Evolutionary conservation across 495 filamentous ascomycete species (phyloP).

Genomic region (Xylaria cubensis): DNA sequence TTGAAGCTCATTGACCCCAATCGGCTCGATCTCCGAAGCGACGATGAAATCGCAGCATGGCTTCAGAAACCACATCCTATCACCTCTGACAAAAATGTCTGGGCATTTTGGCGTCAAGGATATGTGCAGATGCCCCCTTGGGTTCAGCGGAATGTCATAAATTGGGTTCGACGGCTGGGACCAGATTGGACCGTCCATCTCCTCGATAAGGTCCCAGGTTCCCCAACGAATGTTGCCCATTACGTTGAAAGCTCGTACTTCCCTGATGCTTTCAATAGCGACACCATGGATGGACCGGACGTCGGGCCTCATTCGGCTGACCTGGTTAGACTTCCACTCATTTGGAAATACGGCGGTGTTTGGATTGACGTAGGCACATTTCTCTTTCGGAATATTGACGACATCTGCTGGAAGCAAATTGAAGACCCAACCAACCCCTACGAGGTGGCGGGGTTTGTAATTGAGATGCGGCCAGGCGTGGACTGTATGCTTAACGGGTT

Average conservation of each 20-base stretch:
- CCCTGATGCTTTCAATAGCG: conserved; percentile 43
- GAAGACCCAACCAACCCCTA: conserved; percentile 46
- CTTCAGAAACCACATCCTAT: conserved; percentile 38
- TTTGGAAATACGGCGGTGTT: conserved; percentile 48
- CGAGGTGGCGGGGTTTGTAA: conserved; percentile 42
- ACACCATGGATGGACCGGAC: conserved; percentile 44
- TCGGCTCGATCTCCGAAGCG: conserved; percentile 35
- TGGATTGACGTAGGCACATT: conserved; percentile 50
- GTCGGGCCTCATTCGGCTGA: conserved; percentile 45
- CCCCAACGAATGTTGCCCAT: conserved; percentile 33
- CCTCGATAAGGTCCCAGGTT: conserved; percentile 36
- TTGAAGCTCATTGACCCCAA: conserved; percentile 33
- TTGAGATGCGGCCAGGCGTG: conserved; percentile 36
- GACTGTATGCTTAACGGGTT: conserved; percentile 50
- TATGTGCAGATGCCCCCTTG: conserved; percentile 36
- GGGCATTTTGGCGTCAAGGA: conserved; percentile 52
- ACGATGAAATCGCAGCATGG: conserved; percentile 38
- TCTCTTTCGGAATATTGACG: conserved; percentile 48
- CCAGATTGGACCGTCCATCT: conserved; percentile 43
- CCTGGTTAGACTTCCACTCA: conserved; percentile 45
- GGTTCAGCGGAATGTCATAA: conserved; percentile 47
- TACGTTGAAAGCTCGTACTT: conserved; percentile 42
- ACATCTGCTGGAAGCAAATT: conserved; percentile 51
- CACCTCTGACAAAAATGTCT: conserved; percentile 53
- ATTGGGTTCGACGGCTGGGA: conserved; percentile 42